phyloP scores from a whole-genome alignment of 768 basidiomycete species.

The Lactifluus rugatus region DNA sequence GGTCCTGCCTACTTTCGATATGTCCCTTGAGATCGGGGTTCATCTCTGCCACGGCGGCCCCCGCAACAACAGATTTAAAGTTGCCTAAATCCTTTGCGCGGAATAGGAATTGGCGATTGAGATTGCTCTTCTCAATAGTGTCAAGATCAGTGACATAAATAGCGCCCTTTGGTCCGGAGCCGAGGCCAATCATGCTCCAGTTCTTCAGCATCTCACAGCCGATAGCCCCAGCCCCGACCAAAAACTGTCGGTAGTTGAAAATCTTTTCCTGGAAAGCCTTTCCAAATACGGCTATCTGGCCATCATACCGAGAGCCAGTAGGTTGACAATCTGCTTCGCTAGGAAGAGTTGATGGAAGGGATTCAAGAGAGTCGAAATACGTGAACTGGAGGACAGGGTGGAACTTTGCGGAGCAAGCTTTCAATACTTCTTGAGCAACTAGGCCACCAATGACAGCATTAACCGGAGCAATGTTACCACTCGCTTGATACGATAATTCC shows the following conservation, averaged over 20 bases:
- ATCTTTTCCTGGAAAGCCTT: constrained; percentile 89
- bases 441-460: constrained; percentile 94
- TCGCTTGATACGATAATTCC: constrained; percentile 85
- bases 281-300: constrained; percentile 94
- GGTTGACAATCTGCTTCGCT: constrained; percentile 80
- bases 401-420: constrained; percentile 96
- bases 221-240: constrained; percentile 98
- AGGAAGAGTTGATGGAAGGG: constrained; percentile 67
- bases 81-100: constrained; percentile 91
- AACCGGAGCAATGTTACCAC: constrained; percentile 82
- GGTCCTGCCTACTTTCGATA: constrained; percentile 82
- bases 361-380: constrained; percentile 97
- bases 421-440: constrained; percentile 95
- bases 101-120: constrained; percentile 98
- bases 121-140: constrained; percentile 98
- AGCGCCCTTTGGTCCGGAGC: constrained; percentile 61
- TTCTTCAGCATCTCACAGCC: constrained; percentile 99
- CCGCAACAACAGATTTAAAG: constrained; percentile 95
- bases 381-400: constrained; percentile 91
- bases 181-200: constrained; percentile 98
- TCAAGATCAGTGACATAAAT: constrained; percentile 96
- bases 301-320: constrained; percentile 77
- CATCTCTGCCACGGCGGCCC: constrained; percentile 87
- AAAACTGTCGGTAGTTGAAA: constrained; percentile 81
- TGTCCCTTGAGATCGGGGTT: constrained; percentile 84